Base-by-base conservation (phyloP, 768 basidiomycete genomes). In the Nevesoporus exiguus region DNA sequence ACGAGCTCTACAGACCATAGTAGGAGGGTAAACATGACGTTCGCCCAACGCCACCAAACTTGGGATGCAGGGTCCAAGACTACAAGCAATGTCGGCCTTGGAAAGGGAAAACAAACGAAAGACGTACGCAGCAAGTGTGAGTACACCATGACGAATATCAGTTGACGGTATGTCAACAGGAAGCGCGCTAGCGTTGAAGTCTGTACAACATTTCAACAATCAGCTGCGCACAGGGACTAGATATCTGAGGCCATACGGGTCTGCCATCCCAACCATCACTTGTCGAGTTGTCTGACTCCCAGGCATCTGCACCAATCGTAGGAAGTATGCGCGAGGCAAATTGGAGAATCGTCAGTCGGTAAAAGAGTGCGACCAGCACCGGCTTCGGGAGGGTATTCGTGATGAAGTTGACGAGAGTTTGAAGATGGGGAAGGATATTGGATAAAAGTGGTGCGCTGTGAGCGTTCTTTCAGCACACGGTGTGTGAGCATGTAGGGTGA, bases 1-100 rank as follows among this genome's bases (percentile, higher is more conserved):
- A 88, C 68, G 44, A 93, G 77, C 70, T 93, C 91, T 22, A 93
- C 74, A 11, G 86, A 83, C 91, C 92, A 93, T 39, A 92, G 79
- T 24, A 85, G 76, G 27, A 93, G 77, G 5, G 89, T 92, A 70
- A 93, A 87, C 74, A 92, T 90, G 31, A 93, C 85, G 65, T 90
- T 90, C 76, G 86, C 85, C 90, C 91, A 93, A 57, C 91, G 80
- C 88, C 91, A 93, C 91, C 91, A 93, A 46, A 92, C 82, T 65
- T 93, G 91, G n/a, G 89, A 90, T 19, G 90, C 88, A 64, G 90
- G 87, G 62, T 93, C 91, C 49, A 93, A 75, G 42, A 93, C 91
- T 92, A 49, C 29, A 51, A n/a, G 27, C 31, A n/a, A 39, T 37
- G 21, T 47, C 13, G 66, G 46, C 24, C 6, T 29, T 13, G 25